A percentile compares a stretch with the other conserved stretches of the same genome.
phyloP scores from a whole-genome alignment of 1,139 yeast species.

The Pichia terricola region DNA sequence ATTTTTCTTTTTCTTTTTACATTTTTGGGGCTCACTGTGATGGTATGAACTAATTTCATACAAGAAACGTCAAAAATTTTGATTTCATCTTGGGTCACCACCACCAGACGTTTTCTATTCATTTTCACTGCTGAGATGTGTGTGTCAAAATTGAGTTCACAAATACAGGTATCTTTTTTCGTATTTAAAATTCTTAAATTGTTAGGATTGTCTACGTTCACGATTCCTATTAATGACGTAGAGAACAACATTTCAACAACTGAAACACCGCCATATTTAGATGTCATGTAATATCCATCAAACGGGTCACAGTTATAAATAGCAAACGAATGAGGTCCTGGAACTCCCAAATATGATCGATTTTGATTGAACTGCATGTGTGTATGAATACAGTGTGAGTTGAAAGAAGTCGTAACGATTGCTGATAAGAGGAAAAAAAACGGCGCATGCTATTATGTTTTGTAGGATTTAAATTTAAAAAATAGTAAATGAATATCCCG shows the following conservation, averaged over 20 bases:
- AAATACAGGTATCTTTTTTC: conserved; percentile 44
- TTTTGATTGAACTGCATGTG: background rate
- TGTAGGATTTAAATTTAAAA: background rate
- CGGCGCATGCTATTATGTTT: background rate
- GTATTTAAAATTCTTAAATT: conserved; percentile 39
- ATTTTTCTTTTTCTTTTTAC: background rate
- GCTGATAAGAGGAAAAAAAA: background rate
- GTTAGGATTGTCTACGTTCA: conserved; percentile 42
- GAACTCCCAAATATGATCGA: background rate
- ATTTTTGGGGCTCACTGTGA: conserved; percentile 34
- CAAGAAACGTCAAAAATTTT: conserved; percentile 82
- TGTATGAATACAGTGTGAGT: too few species aligned
- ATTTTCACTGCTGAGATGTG: conserved; percentile 69
- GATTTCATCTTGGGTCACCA: conserved; percentile 74
- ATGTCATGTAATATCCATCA: conserved; percentile 54
- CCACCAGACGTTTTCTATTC: conserved; percentile 66
- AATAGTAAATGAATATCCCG: too few species aligned
- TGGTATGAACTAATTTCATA: conserved; percentile 81
- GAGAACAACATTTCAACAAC: conserved; percentile 87
- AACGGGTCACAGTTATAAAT: conserved; percentile 88
- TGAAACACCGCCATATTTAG: conserved; percentile 46
- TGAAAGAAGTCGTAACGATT: background rate
- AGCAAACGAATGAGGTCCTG: conserved; percentile 22
- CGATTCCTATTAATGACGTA: conserved; percentile 79
- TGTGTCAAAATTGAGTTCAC: conserved; percentile 85